phyloP scores from a whole-genome alignment of 495 filamentous ascomycete species.

The Aspergillus leporis region DNA sequence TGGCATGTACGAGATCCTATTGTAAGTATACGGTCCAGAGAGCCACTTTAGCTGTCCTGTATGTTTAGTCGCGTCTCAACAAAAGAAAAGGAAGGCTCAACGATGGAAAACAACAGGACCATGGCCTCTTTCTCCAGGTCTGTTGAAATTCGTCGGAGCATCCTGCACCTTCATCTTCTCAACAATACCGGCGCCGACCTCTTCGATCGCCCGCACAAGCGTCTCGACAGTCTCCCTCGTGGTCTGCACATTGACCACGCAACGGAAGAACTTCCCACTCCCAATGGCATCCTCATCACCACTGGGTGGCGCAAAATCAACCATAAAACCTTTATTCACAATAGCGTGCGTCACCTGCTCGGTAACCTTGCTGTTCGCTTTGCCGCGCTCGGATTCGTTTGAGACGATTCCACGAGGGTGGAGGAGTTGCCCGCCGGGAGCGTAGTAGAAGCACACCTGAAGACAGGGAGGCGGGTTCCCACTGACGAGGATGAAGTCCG shows the following conservation, averaged over 20 bases:
- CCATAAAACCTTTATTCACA: conserved; percentile 80
- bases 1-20: neutral
- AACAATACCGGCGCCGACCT: conserved; percentile 56
- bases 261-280: conserved; percentile 81
- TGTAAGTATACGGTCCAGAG: neutral
- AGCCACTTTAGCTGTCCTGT: neutral
- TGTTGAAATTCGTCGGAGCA: conserved; percentile 19
- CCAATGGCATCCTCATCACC: conserved; percentile 50
- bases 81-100: conserved; percentile 12
- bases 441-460: conserved; percentile 94
- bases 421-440: conserved; percentile 53
- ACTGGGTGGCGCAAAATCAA: conserved; percentile 81
- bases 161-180: conserved; percentile 29
- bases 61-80: neutral
- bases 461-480: conserved; percentile 81
- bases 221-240: conserved; percentile 71
- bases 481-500: conserved; percentile 69
- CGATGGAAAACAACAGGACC: conserved; percentile 36
- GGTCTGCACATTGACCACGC: conserved; percentile 81
- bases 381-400: conserved; percentile 45
- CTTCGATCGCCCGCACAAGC: conserved; percentile 71
- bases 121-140: conserved; percentile 35
- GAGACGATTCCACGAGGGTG: conserved; percentile 35
- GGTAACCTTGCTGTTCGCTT: conserved; percentile 70
- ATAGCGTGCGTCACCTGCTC: conserved; percentile 63